These are phyloP conservation scores for Solanum verrucosum DNA, from an alignment of 257 asterid genomes.

Conservation along the genomic window DNA sequence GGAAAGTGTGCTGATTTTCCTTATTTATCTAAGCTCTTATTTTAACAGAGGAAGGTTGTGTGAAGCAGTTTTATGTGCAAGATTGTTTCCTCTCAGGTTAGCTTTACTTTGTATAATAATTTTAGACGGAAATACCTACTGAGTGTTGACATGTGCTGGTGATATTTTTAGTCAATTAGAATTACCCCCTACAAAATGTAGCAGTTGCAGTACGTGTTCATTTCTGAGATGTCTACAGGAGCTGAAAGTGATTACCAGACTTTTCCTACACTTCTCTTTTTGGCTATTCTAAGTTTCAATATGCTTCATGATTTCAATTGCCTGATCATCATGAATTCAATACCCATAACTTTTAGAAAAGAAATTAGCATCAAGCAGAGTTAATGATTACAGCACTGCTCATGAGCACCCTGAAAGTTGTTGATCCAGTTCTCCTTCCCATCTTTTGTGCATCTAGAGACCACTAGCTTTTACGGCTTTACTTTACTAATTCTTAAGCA, in stretches of 20 bases:
- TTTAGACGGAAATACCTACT: not conserved
- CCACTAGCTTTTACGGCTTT: not conserved
- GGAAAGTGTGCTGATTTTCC: not conserved
- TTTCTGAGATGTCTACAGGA: not conserved
- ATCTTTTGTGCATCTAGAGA: not conserved
- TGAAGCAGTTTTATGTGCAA: not conserved
- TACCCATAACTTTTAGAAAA: not conserved
- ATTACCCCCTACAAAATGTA: not conserved
- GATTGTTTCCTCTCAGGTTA: not conserved
- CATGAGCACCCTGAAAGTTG: not conserved
- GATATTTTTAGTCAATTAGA: not conserved
- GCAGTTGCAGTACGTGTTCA: not conserved
- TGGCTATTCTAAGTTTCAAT: not conserved
- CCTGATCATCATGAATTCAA: not conserved
- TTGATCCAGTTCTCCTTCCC: not conserved
- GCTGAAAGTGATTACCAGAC: not conserved
- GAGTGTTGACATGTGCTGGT: not conserved
- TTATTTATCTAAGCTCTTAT: not conserved
- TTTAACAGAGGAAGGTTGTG: not conserved
- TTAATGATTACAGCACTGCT: not conserved
- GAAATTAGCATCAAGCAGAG: not conserved
- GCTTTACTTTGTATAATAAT: not conserved
- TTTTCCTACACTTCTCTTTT: not conserved
- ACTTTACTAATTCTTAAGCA: not conserved
- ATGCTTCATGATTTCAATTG: not conserved